Evolutionary conservation across 192 early-diverging fungal genomes (phyloP), one percentile per base, ranked within the genome.

Genomic region (Neocallimastix lanati): DNA sequence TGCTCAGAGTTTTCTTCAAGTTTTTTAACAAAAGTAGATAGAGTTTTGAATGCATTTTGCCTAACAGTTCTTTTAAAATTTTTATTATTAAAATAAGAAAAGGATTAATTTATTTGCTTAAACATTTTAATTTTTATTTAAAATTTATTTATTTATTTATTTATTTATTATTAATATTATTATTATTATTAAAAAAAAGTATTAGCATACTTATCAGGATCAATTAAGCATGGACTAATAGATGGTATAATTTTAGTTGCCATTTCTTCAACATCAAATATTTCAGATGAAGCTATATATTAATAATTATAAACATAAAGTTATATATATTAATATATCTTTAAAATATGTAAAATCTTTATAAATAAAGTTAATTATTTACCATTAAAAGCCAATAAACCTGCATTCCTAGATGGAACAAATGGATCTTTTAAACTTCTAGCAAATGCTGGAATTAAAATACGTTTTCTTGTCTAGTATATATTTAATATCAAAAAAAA

Each of bases 401-500:
- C 92, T 13, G 97, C 96, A 30, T 92, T 89, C 14, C 95, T 87
- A 3, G 95, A 92, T 76, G 94, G 94, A 25, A 92, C 90, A 83
- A 98, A 98, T 29, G 92, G 92, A 82, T 99, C 97, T 27, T 92
- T 87, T 28, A 98, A 82, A 28, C 92, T 90, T 25, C 95, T 86
- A 28, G 92, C 85, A 77, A 98, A 93, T 12, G 96, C 94, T 12
- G 94, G 92, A 4, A 92, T 89, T 3, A 99, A 84, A 16, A 96
- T 88, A 81, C 93, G 92, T 76, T 90, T 91, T 25, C 91, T 89
- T 11, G 94, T 96, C 89, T 93, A 77, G 15, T n/a, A n/a, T n/a
- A n/a, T n/a, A n/a, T n/a, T n/a, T n/a, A n/a, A n/a, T n/a, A n/a
- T n/a, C n/a, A n/a, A n/a, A n/a, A n/a, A n/a, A n/a, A n/a, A n/a